Evolutionary conservation across 495 filamentous ascomycete species (phyloP).

Genomic region (Venustampulla echinocandica): DNA sequence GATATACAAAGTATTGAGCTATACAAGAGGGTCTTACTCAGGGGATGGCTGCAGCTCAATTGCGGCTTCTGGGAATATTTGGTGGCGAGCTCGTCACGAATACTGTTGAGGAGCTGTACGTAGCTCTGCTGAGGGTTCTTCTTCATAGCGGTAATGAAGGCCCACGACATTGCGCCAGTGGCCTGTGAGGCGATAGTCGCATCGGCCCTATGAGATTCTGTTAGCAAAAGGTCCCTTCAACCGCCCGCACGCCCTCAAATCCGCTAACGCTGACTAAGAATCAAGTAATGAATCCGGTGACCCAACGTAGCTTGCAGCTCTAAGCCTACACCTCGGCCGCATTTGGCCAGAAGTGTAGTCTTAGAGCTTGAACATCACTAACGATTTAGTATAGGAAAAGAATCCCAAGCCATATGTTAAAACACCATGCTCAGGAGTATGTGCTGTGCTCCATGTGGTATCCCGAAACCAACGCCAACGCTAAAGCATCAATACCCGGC

Average conservation of each 20-base stretch:
- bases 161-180: constrained; percentile 97
- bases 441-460: constrained; percentile 15
- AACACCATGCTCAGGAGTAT: constrained; percentile 10
- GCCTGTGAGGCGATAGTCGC: constrained; percentile 68
- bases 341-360: constrained; percentile 7
- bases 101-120: constrained; percentile 88
- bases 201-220: constrained; percentile 42
- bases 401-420: constrained; percentile 5
- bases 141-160: constrained; percentile 87
- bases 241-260: too few relatives aligned
- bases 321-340: constrained; percentile 37
- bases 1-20: not conserved
- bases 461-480: constrained; percentile 19
- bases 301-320: constrained; percentile 49
- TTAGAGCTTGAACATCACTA: constrained; percentile 16
- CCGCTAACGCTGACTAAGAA: too few relatives aligned
- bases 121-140: constrained; percentile 99
- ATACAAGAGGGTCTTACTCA: constrained; percentile 56
- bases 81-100: constrained; percentile 78
- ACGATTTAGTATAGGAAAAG: constrained; percentile 16
- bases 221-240: constrained; percentile 13
- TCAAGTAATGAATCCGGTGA: too few relatives aligned
- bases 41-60: constrained; percentile 89
- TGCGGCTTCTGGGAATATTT: constrained; percentile 97
- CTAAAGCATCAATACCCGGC: constrained; percentile 8